Evolutionary conservation across 148 eudicot species (phyloP).

Genomic region (Dianthus caryophyllus): DNA sequence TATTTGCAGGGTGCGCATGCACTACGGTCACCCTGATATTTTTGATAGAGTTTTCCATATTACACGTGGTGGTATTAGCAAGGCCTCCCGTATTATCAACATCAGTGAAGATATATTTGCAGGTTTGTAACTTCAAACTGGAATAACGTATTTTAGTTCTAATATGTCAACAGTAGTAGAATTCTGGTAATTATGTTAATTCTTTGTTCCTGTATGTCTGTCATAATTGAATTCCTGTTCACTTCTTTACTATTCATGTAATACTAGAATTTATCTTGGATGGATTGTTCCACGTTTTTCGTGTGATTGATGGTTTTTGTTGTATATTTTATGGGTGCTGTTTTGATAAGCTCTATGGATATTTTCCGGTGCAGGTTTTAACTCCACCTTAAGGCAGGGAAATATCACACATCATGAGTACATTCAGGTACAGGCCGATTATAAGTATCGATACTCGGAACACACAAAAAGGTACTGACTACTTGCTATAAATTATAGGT

Average conservation of each 20-base stretch:
- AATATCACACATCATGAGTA: slow-evolving; percentile 98
- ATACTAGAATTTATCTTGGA: neutral
- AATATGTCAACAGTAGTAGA: too few relatives aligned
- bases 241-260: too few relatives aligned
- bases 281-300: neutral
- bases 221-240: too few relatives aligned
- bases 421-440: slow-evolving; percentile 55
- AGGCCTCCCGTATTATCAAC: slow-evolving; percentile 95
- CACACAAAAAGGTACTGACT: neutral
- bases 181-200: too few relatives aligned
- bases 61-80: slow-evolving; percentile 98
- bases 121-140: slow-evolving; percentile 40
- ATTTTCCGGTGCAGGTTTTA: slow-evolving; percentile 63
- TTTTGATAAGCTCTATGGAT: too few relatives aligned
- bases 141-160: too few relatives aligned
- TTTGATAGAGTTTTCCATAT: slow-evolving; percentile 97
- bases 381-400: slow-evolving; percentile 94
- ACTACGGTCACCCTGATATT: slow-evolving; percentile 99
- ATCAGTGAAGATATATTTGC: slow-evolving; percentile 97
- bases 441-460: neutral
- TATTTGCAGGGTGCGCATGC: slow-evolving; percentile 87
- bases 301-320: neutral
- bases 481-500: slow-evolving; percentile 49
- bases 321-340: neutral
- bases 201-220: too few relatives aligned